These are phyloP conservation scores for Drosera spatulata DNA, from an alignment of 179 eudicot species.

Conservation along the genomic window DNA sequence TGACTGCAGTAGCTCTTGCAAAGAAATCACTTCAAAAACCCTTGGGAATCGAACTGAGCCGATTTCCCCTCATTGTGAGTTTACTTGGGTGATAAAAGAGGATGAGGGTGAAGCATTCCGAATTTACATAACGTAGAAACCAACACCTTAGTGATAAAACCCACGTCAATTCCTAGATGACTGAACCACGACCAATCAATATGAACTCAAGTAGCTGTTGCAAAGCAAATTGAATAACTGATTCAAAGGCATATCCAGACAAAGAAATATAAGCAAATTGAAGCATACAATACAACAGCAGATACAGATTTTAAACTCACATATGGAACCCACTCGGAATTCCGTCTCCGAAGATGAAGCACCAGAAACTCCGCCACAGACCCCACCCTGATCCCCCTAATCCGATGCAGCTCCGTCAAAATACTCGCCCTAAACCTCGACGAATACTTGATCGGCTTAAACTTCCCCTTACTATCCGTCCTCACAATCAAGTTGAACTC, in stretches of 20 bases:
- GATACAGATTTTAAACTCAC: slow-evolving; percentile 37
- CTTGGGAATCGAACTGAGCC: too few relatives aligned
- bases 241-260: too few relatives aligned
- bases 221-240: too few relatives aligned
- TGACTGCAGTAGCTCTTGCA: too few relatives aligned
- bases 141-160: neutral
- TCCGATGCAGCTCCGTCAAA: slow-evolving; percentile 77
- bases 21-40: too few relatives aligned
- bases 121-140: too few relatives aligned
- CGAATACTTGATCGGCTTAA: slow-evolving; percentile 71
- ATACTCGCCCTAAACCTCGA: slow-evolving; percentile 73
- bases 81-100: too few relatives aligned
- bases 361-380: slow-evolving; percentile 71
- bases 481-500: slow-evolving; percentile 85
- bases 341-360: slow-evolving; percentile 81
- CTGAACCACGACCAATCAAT: too few relatives aligned
- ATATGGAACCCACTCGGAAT: slow-evolving; percentile 72
- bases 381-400: slow-evolving; percentile 49
- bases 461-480: slow-evolving; percentile 86
- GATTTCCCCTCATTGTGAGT: too few relatives aligned
- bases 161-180: neutral
- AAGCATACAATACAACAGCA: neutral
- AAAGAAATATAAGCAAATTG: neutral
- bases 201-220: too few relatives aligned
- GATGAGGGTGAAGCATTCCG: too few relatives aligned